Percentiles rank a stretch among this genome's conserved stretches.
These are phyloP conservation scores for Pseudocercospora crystallina DNA, from an alignment of 2,329 filamentous ascomycete species.

Conservation along the genomic window DNA sequence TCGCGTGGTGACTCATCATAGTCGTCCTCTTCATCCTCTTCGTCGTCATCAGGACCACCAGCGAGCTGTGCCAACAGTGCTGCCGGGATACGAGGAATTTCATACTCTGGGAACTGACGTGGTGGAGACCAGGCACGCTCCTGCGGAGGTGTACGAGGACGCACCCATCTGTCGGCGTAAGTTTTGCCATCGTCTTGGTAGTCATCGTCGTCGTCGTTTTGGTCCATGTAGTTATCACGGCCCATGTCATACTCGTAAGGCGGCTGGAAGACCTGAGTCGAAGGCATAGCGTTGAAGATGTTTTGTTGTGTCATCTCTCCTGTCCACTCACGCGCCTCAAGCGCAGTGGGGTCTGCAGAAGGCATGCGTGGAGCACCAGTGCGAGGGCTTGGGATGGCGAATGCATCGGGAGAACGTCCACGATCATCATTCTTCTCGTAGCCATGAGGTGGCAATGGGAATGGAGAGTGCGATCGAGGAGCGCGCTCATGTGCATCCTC, in stretches of 20 bases:
- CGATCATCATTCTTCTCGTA: constrained; percentile 8
- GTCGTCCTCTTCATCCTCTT: too few species aligned
- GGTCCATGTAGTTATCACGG: constrained; percentile 12
- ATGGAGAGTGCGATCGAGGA: constrained; percentile 7
- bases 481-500: not conserved
- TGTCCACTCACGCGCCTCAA: constrained; percentile 7
- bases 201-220: constrained; percentile 11
- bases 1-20: too few species aligned
- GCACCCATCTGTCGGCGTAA: too few species aligned
- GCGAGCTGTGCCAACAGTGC: constrained; percentile 12
- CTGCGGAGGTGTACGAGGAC: not conserved
- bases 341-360: constrained; percentile 5
- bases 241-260: not conserved
- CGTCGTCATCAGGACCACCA: not conserved
- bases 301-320: constrained; percentile 7
- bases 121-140: constrained; percentile 10
- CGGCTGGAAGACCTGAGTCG: too few species aligned
- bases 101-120: constrained; percentile 5
- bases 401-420: constrained; percentile 8
- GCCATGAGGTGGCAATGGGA: constrained; percentile 9
- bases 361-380: constrained; percentile 4
- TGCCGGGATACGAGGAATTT: constrained; percentile 12
- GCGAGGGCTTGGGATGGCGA: constrained; percentile 8
- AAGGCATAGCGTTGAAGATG: constrained; percentile 7
- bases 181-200: not conserved